These are phyloP conservation scores for Alternaria viburni DNA, from an alignment of 2,329 filamentous ascomycete species.

Conservation along the genomic window DNA sequence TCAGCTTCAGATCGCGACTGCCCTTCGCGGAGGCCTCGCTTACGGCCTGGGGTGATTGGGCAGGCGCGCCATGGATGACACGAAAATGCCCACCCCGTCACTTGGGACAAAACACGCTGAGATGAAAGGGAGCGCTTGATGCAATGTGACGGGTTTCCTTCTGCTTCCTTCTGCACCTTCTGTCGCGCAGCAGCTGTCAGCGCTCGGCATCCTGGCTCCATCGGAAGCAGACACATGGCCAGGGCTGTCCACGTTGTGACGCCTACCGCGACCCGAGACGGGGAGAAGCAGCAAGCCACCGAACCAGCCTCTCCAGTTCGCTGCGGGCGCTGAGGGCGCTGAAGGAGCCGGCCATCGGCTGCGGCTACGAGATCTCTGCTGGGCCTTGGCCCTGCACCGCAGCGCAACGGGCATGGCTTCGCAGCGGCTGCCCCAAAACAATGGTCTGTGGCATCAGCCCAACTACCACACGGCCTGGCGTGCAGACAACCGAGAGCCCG, in stretches of 20 bases:
- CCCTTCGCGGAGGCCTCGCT: slow-evolving; percentile 27
- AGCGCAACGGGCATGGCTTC: slow-evolving; percentile 25
- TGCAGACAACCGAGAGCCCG: slow-evolving; percentile 27
- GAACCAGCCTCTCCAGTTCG: slow-evolving; percentile 18
- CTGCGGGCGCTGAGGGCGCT: slow-evolving; percentile 16
- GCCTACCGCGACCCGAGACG: slow-evolving; percentile 30
- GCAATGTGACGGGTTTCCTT: slow-evolving; percentile 3
- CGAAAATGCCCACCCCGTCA: slow-evolving; percentile 14
- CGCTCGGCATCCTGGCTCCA: not conserved
- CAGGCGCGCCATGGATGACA: slow-evolving; percentile 20
- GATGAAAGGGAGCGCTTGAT: slow-evolving; percentile 26
- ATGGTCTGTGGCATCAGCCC: slow-evolving; percentile 29
- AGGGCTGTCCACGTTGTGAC: slow-evolving; percentile 29
- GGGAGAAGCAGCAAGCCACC: slow-evolving; percentile 28
- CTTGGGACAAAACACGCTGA: slow-evolving; percentile 23
- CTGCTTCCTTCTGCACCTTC: not conserved
- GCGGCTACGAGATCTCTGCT: slow-evolving; percentile 36
- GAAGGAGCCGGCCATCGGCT: slow-evolving; percentile 26
- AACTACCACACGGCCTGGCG: slow-evolving; percentile 23
- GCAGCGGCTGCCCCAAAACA: slow-evolving; percentile 34
- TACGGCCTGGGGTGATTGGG: slow-evolving; percentile 29
- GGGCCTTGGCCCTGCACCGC: slow-evolving; percentile 19
- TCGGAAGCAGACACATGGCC: slow-evolving; percentile 1
- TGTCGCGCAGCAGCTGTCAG: slow-evolving; percentile 15
- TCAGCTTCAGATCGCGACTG: slow-evolving; percentile 15